Percentiles rank a stretch among this genome's conserved stretches.
Conservation (phyloP, 1,139 yeast genomes). For the Nakaseomyces uthaithaninus region DNA sequence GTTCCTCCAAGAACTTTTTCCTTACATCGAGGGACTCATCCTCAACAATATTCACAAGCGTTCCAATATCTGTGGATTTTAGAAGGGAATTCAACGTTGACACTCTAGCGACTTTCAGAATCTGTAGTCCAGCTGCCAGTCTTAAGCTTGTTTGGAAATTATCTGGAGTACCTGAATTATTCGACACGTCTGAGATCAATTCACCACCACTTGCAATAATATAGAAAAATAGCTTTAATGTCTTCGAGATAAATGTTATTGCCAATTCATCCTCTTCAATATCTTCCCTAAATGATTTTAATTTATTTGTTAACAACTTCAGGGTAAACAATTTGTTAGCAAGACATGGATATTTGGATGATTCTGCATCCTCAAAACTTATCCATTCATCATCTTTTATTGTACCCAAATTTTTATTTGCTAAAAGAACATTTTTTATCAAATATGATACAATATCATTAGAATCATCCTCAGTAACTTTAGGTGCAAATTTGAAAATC, state of each 20-base stretch:
- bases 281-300: slow-evolving; percentile 40
- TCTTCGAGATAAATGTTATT: slow-evolving; percentile 47
- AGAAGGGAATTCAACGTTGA: slow-evolving; percentile 48
- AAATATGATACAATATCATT: slow-evolving; percentile 52
- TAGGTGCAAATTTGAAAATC: slow-evolving; percentile 46
- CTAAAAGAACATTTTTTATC: slow-evolving; percentile 53
- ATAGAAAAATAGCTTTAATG: slow-evolving; percentile 57
- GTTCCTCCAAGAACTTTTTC: slow-evolving; percentile 39
- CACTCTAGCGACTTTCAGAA: slow-evolving; percentile 56
- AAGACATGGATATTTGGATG: slow-evolving; percentile 30
- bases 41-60: slow-evolving; percentile 53
- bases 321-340: slow-evolving; percentile 48
- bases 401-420: slow-evolving; percentile 34
- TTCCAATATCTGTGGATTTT: slow-evolving; percentile 43
- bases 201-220: slow-evolving; percentile 79
- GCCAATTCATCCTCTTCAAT: slow-evolving; percentile 25
- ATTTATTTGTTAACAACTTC: slow-evolving; percentile 54
- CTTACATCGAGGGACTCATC: slow-evolving; percentile 61
- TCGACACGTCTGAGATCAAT: slow-evolving; percentile 42
- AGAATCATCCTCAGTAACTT: slow-evolving; percentile 45
- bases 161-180: slow-evolving; percentile 55
- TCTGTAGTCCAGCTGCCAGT: slow-evolving; percentile 56
- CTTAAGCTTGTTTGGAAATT: slow-evolving; percentile 54
- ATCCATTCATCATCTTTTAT: slow-evolving; percentile 39
- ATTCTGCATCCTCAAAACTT: slow-evolving; percentile 33